Evolutionary conservation across 148 eudicot species (phyloP).

Genomic region (Cornus kousa): DNA sequence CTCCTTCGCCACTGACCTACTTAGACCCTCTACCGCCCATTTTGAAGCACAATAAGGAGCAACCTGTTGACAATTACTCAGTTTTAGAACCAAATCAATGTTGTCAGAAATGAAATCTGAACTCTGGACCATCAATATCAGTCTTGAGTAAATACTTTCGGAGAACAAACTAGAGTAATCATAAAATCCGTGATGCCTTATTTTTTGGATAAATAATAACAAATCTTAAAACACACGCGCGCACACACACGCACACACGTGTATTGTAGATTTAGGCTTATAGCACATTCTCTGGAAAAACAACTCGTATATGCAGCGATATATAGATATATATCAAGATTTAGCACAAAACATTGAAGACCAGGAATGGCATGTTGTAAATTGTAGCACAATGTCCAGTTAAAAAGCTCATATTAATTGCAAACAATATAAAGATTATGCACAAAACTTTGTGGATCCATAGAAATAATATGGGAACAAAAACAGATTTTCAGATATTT

Average conservation of each 20-base stretch:
- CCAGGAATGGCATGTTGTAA: background rate
- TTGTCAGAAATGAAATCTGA: background rate
- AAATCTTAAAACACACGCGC: too few species aligned
- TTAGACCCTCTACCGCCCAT: slow-evolving; percentile 96
- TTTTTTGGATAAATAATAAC: background rate
- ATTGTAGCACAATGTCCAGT: background rate
- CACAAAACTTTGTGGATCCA: background rate
- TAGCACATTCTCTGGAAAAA: too few species aligned
- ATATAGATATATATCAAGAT: too few species aligned
- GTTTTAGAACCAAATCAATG: slow-evolving; percentile 2
- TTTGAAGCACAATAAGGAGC: slow-evolving; percentile 99
- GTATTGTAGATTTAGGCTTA: too few species aligned
- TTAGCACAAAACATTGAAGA: background rate
- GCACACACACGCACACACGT: too few species aligned
- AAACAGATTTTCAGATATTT: background rate
- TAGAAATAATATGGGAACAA: background rate
- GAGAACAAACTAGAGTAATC: background rate
- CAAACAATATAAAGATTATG: background rate
- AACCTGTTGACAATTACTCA: slow-evolving; percentile 44
- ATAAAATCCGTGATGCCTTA: background rate
- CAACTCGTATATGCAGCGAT: too few species aligned
- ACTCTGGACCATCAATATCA: background rate
- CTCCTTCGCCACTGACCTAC: slow-evolving; percentile 87
- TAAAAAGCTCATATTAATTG: background rate
- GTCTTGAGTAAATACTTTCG: background rate